Evolutionary conservation across 2,329 filamentous ascomycete genomes (phyloP).

Genomic region (Alternaria arbusti): DNA sequence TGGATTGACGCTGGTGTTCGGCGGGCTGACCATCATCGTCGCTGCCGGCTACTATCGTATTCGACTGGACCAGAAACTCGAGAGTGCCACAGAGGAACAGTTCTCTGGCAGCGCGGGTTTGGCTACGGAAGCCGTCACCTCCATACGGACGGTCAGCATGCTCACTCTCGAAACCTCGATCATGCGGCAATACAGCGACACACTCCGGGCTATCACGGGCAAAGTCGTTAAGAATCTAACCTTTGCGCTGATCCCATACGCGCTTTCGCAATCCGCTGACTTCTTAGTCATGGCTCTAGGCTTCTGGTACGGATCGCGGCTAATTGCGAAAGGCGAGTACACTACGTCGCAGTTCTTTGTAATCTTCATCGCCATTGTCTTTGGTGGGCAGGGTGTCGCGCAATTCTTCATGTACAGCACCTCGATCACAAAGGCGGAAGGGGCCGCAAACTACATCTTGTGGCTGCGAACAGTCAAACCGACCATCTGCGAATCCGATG

Average conservation of each 20-base stretch:
- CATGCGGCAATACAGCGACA: not conserved
- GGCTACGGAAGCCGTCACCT: not conserved
- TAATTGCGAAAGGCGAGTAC: conserved; percentile 54
- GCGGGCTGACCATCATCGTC: conserved; percentile 12
- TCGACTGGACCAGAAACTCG: conserved; percentile 77
- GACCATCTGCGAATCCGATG: conserved; percentile 35
- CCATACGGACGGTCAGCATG: conserved; percentile 1
- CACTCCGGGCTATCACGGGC: not conserved
- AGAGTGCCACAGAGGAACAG: conserved; percentile 40
- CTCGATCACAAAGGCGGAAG: conserved; percentile 89
- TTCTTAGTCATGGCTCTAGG: conserved; percentile 80
- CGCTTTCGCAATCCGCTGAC: conserved; percentile 78
- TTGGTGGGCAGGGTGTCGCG: conserved; percentile 42
- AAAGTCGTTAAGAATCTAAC: not conserved
- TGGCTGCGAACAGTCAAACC: conserved; percentile 47
- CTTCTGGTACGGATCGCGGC: conserved; percentile 68
- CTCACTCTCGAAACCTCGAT: not conserved
- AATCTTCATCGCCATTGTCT: not conserved
- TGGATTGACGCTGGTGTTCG: conserved; percentile 8
- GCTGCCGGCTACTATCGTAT: conserved; percentile 11
- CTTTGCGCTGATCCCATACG: conserved; percentile 10
- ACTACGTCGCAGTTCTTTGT: conserved; percentile 76
- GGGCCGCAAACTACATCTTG: conserved; percentile 67
- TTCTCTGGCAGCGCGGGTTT: not conserved
- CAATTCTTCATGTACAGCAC: conserved; percentile 10